Evolutionary conservation across 768 basidiomycete species (phyloP).

Genomic region (Gloeopeniophorella convolvens): DNA sequence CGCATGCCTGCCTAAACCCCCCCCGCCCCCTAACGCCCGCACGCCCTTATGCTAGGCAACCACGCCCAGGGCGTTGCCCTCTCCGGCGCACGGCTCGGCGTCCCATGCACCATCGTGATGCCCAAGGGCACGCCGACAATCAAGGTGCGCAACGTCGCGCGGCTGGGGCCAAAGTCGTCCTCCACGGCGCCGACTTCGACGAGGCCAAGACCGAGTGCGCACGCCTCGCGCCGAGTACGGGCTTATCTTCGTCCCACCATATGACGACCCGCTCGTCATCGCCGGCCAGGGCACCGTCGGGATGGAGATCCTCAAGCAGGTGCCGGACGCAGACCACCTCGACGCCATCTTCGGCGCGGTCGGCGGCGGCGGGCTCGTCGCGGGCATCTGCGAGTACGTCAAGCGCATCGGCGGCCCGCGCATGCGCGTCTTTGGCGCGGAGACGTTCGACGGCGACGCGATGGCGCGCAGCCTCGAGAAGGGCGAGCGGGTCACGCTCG

Average conservation of each 20-base stretch:
- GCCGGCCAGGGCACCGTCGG: conserved; percentile 96
- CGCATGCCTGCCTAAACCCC: background rate
- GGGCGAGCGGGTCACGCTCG: conserved; percentile 75
- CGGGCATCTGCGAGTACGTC: conserved; percentile 89
- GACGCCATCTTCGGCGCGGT: conserved; percentile 87
- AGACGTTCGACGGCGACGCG: conserved; percentile 92
- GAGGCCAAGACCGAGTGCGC: conserved; percentile 94
- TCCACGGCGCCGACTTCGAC: conserved; percentile 91
- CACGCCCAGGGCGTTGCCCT: conserved; percentile 98
- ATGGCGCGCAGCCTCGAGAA: conserved; percentile 78
- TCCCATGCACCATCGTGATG: conserved; percentile 99
- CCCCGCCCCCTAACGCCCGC: conserved; percentile 12
- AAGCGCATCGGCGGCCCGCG: conserved; percentile 85
- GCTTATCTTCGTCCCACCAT: conserved; percentile 90
- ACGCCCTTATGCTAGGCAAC: conserved; percentile 56
- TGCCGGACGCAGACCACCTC: conserved; percentile 64
- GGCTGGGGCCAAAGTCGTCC: conserved; percentile 89
- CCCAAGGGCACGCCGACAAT: conserved; percentile 91
- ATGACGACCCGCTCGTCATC: conserved; percentile 94
- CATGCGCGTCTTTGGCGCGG: conserved; percentile 82
- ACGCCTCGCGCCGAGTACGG: conserved; percentile 71
- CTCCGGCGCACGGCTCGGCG: conserved; percentile 78
- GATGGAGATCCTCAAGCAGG: conserved; percentile 91
- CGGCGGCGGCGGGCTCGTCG: conserved; percentile 88
- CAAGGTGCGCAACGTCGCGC: conserved; percentile 93